These are phyloP conservation scores for Aureobasidium namibiae DNA, from an alignment of 2,329 filamentous ascomycete genomes.

Conservation along the genomic window DNA sequence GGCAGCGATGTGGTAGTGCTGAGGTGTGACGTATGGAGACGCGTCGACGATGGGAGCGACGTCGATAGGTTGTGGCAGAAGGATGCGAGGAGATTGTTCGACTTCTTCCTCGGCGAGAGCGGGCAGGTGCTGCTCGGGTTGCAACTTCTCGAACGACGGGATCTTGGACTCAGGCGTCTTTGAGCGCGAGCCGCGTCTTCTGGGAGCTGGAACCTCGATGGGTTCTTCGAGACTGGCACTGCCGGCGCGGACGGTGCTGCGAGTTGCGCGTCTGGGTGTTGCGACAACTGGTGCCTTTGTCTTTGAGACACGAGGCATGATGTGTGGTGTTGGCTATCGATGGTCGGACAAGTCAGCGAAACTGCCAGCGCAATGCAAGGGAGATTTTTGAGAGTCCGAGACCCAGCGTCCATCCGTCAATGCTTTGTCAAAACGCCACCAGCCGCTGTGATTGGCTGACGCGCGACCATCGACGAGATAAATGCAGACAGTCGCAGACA, in stretches of 20 bases:
- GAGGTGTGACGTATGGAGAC: slow-evolving; percentile 7
- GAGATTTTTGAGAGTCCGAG: background rate
- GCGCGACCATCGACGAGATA: background rate
- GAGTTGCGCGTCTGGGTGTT: background rate
- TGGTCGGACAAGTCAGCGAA: slow-evolving; percentile 4
- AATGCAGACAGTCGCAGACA: background rate
- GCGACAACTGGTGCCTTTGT: background rate
- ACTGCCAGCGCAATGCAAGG: background rate
- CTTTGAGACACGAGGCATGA: background rate
- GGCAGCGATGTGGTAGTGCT: background rate
- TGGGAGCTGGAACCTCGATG: background rate
- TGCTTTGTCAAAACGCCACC: background rate
- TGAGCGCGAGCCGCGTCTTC: background rate
- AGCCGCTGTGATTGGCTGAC: slow-evolving; percentile 1
- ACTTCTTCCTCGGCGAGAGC: background rate
- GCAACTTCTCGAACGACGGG: slow-evolving; percentile 6
- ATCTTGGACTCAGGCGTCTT: slow-evolving; percentile 1
- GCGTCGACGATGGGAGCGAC: slow-evolving; percentile 5
- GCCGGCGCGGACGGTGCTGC: background rate
- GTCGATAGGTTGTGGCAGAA: background rate
- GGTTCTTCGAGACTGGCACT: background rate
- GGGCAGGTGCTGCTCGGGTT: background rate
- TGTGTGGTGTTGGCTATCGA: slow-evolving; percentile 1
- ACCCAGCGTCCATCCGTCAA: background rate
- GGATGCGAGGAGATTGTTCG: background rate